Evolutionary conservation across 2,329 filamentous ascomycete genomes (phyloP), one percentile per base, ranked within the genome.

Genomic region (Alternaria conjuncta): DNA sequence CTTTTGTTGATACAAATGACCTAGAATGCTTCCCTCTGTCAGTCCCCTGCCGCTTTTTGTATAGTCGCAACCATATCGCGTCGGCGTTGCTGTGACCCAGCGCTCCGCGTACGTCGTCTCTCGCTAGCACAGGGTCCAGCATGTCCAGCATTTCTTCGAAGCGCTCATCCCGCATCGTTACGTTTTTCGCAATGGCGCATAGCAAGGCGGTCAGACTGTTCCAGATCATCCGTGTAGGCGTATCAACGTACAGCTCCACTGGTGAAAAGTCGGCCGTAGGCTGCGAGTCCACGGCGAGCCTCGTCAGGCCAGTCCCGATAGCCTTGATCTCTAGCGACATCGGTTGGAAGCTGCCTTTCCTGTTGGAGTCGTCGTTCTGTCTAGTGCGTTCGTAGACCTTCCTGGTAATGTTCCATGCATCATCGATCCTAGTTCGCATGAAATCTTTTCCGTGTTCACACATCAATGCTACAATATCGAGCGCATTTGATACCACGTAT

Each of bases 401-500:
- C 60, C 69, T 80, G 23, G 88, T 80, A 15, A 85, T 82, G 56
- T 79, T 82, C 90, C 92, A 97, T 61, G 93, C 89, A 5, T 87
- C 88, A 75, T 91, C 88, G 65, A 97, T 87, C 7, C 96, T 85
- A 0, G 88, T 89, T 32, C 86, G 84, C 80, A 98, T 88, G 75
- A 99, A 99, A 64, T 93, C 89, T 0, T 94, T 92, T 0, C 93
- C 92, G 50, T 87, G 84, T 60, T 83, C 82, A 75, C 93, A 96
- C 60, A 97, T 85, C 11, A 86, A 82, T 3, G 83, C 83, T 4
- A 98, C 83, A 0, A 92, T 87, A 13, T 89, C 85, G 62, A 93
- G 89, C 6, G 93, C 90, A 15, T 90, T 88, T 9, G 91, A 86
- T 3, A 87, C 86, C 10, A 97, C 87, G 73, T 89, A 91, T 0